Evolutionary conservation across 2,329 filamentous ascomycete species (phyloP).

Genomic region (Fusarium tanahbumbuense): DNA sequence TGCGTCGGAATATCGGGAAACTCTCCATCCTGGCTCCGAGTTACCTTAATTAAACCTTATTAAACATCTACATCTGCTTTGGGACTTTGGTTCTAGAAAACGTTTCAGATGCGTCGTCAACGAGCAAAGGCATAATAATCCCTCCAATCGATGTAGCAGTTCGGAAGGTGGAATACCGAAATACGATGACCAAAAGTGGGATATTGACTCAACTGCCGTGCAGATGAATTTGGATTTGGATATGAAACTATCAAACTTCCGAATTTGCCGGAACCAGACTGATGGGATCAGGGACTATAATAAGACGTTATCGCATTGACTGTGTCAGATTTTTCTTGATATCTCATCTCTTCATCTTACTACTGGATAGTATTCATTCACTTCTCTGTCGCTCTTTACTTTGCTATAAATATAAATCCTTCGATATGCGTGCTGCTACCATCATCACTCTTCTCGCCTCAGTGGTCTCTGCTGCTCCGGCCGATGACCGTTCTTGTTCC

Average conservation of each 20-base stretch:
- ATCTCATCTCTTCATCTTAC: slow-evolving; percentile 18
- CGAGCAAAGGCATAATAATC: slow-evolving; percentile 8
- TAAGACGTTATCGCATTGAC: neutral
- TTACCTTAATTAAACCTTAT: slow-evolving; percentile 40
- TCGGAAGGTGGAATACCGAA: neutral
- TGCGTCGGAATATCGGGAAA: slow-evolving; percentile 1
- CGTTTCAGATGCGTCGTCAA: slow-evolving; percentile 26
- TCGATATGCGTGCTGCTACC: slow-evolving; percentile 32
- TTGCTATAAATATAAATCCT: slow-evolving; percentile 9
- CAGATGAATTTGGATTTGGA: neutral
- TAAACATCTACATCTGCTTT: slow-evolving; percentile 3
- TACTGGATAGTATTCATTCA: slow-evolving; percentile 39
- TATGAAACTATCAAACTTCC: slow-evolving; percentile 23
- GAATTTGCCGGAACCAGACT: slow-evolving; percentile 17
- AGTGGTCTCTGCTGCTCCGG: slow-evolving; percentile 33
- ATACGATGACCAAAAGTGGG: slow-evolving; percentile 4
- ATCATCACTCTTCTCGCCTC: slow-evolving; percentile 34
- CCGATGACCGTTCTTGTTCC: slow-evolving; percentile 6
- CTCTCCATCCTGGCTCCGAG: neutral
- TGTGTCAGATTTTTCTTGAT: neutral
- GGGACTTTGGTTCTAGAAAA: slow-evolving; percentile 31
- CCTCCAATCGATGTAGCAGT: slow-evolving; percentile 29
- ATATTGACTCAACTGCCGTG: slow-evolving; percentile 21
- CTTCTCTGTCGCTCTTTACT: slow-evolving; percentile 18
- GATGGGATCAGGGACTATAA: neutral